Base-by-base conservation (phyloP, 1,284 basidiomycete species). In the Puccinia hordei region DNA sequence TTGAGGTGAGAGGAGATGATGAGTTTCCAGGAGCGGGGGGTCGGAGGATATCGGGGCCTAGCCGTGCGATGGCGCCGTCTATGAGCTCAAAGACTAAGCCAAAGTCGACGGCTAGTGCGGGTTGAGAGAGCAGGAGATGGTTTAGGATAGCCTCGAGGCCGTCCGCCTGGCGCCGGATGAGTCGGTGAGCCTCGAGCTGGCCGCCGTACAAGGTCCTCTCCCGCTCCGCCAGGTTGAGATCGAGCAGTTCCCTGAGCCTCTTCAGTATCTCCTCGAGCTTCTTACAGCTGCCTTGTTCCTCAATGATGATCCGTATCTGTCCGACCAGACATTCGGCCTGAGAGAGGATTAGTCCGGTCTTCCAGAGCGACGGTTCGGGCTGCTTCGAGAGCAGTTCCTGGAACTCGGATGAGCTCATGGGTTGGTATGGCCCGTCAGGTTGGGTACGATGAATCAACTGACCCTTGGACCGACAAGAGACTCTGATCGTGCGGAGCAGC, bases 1-100 rank as follows among this genome's bases (percentile, higher is more conserved):
- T 69, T 69, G 15, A 69, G 46, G 27, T 69, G 66, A 8, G 44
- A 27, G 9, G 66, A 69, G 41, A 69, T n/a, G 66, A 69, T 24
- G 13, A 51, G 41, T 33, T 69, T 69, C 66, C 66, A 69, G 19
- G 66, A 19, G 22, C 44, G 44, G 66, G 66, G 10, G 2, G n/a
- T n/a, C 66, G 66, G 46, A 69, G 44, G 41, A 69, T 51, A 6
- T 69, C 24, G 13, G 41, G 66, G 12, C 66, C 66, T 10, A 49
- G 44, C 12, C 66, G 66, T 3, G 12, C n/a, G 4, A 69, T 8
- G 4, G 24, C 41, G n/a, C 41, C 46, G 19, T 46, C 15, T 13
- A 69, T 69, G 22, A 69, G 44, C 41, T 69, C 66, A 10, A 49
- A 49, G 19, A 69, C n/a, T 10, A 69, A 8, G 6, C 66, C 66